Percentiles rank a stretch among this genome's conserved stretches.
Evolutionary conservation across 169 alveolate genomes (phyloP).

Genomic region (Plasmodium gaboni): DNA sequence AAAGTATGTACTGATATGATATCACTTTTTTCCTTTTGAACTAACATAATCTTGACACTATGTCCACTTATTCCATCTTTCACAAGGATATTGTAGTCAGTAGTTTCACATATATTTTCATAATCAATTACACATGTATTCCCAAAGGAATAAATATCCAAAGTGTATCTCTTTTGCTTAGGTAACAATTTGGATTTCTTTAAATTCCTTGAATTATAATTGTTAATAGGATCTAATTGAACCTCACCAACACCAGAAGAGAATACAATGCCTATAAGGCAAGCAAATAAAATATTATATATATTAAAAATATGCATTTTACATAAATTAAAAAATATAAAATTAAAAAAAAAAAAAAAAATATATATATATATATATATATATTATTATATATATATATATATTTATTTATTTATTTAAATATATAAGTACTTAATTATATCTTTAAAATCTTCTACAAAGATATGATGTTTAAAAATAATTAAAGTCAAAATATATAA

Average conservation of each 20-base stretch:
- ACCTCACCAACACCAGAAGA: conserved; percentile 8
- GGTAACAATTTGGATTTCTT: not conserved
- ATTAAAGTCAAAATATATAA: no score
- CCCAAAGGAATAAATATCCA: conserved; percentile 46
- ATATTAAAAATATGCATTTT: conserved; percentile 14
- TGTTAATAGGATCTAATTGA: not conserved
- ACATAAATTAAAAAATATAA: not conserved
- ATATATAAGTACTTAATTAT: conserved; percentile 12
- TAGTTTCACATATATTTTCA: conserved; percentile 23
- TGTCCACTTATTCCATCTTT: conserved; percentile 51
- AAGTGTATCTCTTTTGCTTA: conserved; percentile 15
- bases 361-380: conserved; percentile 24
- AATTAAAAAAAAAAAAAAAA: not conserved
- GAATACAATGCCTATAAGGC: conserved; percentile 54
- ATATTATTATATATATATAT: conserved; percentile 7
- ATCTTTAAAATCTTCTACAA: no score
- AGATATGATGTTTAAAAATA: no score
- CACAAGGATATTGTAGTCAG: conserved; percentile 34
- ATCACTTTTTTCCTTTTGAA: conserved; percentile 62
- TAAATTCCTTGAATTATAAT: not conserved
- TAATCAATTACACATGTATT: conserved; percentile 37
- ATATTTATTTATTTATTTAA: no score
- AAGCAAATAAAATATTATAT: conserved; percentile 8
- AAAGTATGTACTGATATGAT: conserved; percentile 36
- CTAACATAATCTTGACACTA: conserved; percentile 23